These are phyloP conservation scores for Lactuca sativa DNA, from an alignment of 129 eudicot genomes.

Conservation along the genomic window DNA sequence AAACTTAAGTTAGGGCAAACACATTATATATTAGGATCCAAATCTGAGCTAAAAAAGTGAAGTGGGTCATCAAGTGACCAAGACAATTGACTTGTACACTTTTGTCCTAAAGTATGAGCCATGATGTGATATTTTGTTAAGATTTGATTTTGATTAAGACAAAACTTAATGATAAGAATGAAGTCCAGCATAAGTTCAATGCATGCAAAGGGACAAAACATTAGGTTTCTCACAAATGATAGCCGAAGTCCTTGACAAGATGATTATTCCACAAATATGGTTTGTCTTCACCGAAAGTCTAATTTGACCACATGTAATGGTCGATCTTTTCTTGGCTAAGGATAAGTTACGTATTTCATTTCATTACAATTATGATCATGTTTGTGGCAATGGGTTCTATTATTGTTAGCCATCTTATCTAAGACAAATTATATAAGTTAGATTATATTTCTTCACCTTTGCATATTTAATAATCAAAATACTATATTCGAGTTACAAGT, in stretches of 20 bases:
- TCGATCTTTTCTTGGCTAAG: slow-evolving; percentile 21
- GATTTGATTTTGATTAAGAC: slow-evolving; percentile 18
- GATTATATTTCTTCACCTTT: not conserved
- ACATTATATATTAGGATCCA: slow-evolving; percentile 1
- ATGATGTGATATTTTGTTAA: not conserved
- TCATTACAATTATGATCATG: slow-evolving; percentile 14
- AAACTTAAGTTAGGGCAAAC: not conserved
- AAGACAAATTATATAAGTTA: not conserved
- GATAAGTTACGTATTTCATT: slow-evolving; percentile 20
- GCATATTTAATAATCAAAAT: not conserved
- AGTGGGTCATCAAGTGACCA: slow-evolving; percentile 7
- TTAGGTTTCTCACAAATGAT: slow-evolving; percentile 29
- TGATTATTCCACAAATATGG: slow-evolving; percentile 14
- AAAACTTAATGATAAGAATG: slow-evolving; percentile 2
- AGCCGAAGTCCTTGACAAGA: slow-evolving; percentile 11
- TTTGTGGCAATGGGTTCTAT: not conserved
- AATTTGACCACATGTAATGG: slow-evolving; percentile 23
- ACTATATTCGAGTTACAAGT: not conserved
- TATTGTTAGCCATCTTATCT: slow-evolving; percentile 19
- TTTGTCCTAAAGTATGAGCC: not conserved
- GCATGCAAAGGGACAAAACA: slow-evolving; percentile 23
- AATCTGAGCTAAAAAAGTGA: not conserved
- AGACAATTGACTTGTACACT: slow-evolving; percentile 15
- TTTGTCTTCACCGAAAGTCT: slow-evolving; percentile 19
- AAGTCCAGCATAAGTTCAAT: not conserved